Evolutionary conservation across 495 filamentous ascomycete genomes (phyloP).

Genomic region (Aspergillus saccharolyticus): DNA sequence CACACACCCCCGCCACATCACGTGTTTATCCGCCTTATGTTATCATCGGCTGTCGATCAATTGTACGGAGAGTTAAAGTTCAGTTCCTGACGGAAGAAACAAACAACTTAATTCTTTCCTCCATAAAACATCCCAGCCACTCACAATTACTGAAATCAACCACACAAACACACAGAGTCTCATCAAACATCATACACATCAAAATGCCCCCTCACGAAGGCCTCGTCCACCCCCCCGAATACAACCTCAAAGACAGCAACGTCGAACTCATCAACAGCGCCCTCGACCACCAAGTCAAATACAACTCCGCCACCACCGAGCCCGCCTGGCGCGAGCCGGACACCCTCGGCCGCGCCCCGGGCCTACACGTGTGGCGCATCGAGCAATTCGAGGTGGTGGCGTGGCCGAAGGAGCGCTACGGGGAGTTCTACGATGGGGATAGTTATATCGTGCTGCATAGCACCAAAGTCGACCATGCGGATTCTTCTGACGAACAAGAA

Average conservation of each 20-base stretch:
- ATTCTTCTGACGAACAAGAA: no score
- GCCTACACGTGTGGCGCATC: conserved; percentile 56
- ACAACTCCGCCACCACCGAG: conserved; percentile 54
- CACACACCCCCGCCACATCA: no score
- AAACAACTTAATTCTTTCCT: no score
- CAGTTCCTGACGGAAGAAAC: no score
- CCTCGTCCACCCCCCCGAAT: conserved; percentile 52
- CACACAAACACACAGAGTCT: neutral
- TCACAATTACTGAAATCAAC: no score
- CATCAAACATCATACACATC: no score
- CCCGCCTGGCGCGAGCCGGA: conserved; percentile 55
- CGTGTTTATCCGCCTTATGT: no score
- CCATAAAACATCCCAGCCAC: no score
- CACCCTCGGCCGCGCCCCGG: conserved; percentile 39
- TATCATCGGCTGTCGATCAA: no score
- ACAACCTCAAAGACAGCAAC: conserved; percentile 59
- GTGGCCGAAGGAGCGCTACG: conserved; percentile 49
- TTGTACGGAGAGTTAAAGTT: no score
- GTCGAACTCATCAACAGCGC: conserved; percentile 55
- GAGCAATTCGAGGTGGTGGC: conserved; percentile 56
- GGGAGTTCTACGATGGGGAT: conserved; percentile 58
- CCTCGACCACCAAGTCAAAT: conserved; percentile 59
- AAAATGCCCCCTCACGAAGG: conserved; percentile 54
- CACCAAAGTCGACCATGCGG: no score
- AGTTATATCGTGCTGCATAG: conserved; percentile 58